These are phyloP conservation scores for Lantana camara DNA, from an alignment of 257 asterid genomes.

Conservation along the genomic window DNA sequence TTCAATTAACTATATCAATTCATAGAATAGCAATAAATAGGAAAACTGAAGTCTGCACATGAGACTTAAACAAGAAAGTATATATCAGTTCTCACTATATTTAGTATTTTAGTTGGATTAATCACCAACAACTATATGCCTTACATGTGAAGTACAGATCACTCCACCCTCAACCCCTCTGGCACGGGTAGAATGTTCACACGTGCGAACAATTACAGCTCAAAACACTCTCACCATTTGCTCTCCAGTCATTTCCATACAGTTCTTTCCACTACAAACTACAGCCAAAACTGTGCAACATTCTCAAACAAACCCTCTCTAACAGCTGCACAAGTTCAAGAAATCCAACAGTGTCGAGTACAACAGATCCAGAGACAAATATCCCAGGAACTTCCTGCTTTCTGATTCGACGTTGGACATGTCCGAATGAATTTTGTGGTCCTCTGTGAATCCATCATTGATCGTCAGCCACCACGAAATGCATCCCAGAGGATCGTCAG, in stretches of 20 bases:
- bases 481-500: constrained; percentile 81
- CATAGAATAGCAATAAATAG: background rate
- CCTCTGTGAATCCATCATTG: constrained; percentile 60
- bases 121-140: background rate
- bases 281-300: background rate
- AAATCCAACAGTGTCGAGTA: constrained; percentile 77
- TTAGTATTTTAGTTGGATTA: background rate
- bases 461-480: constrained; percentile 92
- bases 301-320: constrained; percentile 6
- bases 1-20: too few species aligned
- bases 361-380: constrained; percentile 66
- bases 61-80: background rate
- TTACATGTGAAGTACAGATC: constrained; percentile 16
- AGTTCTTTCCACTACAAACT: background rate
- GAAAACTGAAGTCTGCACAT: background rate
- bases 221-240: background rate
- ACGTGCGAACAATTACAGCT: background rate
- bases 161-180: background rate
- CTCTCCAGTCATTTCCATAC: too few species aligned
- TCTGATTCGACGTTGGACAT: constrained; percentile 51
- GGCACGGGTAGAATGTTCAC: too few species aligned
- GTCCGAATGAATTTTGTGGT: constrained; percentile 53
- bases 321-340: constrained; percentile 69
- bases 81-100: too few species aligned
- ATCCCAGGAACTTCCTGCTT: constrained; percentile 73